Base-by-base conservation (phyloP, 768 basidiomycete genomes). In the Kondoa malvinella region DNA sequence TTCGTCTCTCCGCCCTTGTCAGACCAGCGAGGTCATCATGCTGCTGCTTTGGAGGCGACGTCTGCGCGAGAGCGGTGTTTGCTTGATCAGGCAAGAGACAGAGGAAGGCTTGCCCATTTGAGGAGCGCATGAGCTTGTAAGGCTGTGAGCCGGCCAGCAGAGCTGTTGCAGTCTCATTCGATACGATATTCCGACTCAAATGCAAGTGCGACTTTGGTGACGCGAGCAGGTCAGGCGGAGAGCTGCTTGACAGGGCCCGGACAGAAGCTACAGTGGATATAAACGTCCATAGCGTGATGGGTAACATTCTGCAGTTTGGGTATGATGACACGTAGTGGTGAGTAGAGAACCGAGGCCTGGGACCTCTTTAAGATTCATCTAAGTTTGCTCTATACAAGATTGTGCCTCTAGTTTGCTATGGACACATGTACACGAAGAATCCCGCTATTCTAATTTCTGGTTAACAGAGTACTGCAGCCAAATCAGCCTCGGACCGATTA, bases 191-290 rank as follows among this genome's bases (percentile, higher is more conserved):
- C 2, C 57, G 64, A 57, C 59, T 34, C 25, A 73, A 56, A 59
- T 50, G 33, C 64, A 75, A 66, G 12, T 26, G 1, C 68, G 61
- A 75, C 1, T 65, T 66, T 1, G 74, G 73, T 34, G 68, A 68
- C n/a, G 70, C 64, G 34, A 73, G 69, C 40, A 73, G 68, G 66
- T 75, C 74, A n/a, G 68, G 65, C 1, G 74, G 74, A 50, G 71
- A 69, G 66, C 68, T 68, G 1, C 72, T 65, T 0, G 73, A 74
- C 16, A 74, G 65, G 3, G 70, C 68, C 80, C n/a, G 81, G 12
- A 50, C 40, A 50, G 12, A 8, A 21, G 21, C 21, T 21, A 50
- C 12, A 50, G 40, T 50, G 40, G 40, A 50, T 50, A 50, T 50
- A 8, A 50, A 50, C 12, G 40, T 50, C 40, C 40, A 50, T 50